These are phyloP conservation scores for Suhomyces bolitotheri DNA, from an alignment of 1,139 yeast genomes.

Conservation along the genomic window DNA sequence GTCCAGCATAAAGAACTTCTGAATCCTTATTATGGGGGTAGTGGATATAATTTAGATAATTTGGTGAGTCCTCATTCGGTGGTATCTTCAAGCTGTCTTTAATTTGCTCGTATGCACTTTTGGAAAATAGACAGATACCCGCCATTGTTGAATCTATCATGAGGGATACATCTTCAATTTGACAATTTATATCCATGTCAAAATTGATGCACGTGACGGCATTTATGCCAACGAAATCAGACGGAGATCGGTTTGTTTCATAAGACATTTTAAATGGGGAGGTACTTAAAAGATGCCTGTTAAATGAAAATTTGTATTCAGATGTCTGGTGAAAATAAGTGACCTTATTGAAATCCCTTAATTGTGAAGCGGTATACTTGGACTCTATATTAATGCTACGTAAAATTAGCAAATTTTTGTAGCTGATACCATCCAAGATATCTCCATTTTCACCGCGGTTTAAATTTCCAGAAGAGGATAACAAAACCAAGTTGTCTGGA, in stretches of 20 bases:
- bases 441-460: constrained; percentile 27
- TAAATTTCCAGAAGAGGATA: constrained; percentile 24
- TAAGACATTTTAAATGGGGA: constrained; percentile 56
- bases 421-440: constrained; percentile 25
- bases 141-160: constrained; percentile 58
- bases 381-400: constrained; percentile 35
- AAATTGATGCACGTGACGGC: constrained; percentile 40
- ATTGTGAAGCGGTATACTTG: constrained; percentile 51
- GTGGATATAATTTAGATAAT: no score
- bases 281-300: constrained; percentile 42
- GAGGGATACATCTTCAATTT: constrained; percentile 38
- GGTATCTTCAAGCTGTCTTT: no score
- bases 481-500: constrained; percentile 56
- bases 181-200: constrained; percentile 25
- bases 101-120: no score
- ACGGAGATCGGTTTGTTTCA: constrained; percentile 16
- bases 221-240: constrained; percentile 36
- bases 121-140: constrained; percentile 45
- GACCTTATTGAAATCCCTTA: constrained; percentile 52
- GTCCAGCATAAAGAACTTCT: constrained; percentile 33
- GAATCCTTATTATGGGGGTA: no score
- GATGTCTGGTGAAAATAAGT: constrained; percentile 52
- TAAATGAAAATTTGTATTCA: constrained; percentile 42
- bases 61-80: no score
- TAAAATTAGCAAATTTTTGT: constrained; percentile 20